Evolutionary conservation across 768 basidiomycete species (phyloP).

Genomic region (Gautieria morchelliformis): DNA sequence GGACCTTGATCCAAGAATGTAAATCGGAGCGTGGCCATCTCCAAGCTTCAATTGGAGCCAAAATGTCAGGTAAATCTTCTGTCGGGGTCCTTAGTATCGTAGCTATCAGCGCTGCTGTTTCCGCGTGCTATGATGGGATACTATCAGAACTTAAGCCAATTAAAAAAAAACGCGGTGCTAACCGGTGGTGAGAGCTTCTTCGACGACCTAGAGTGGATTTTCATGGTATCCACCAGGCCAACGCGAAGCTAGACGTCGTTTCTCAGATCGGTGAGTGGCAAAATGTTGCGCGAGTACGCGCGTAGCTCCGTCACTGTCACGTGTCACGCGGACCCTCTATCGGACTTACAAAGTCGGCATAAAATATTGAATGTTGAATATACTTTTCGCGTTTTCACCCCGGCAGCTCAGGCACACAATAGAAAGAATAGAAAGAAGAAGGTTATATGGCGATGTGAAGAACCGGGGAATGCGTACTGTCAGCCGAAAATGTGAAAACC

Average conservation of each 20-base stretch:
- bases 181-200: constrained; percentile 77
- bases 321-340: no score
- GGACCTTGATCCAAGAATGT: constrained; percentile 90
- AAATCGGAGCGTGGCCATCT: constrained; percentile 94
- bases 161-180: constrained; percentile 22
- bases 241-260: constrained; percentile 1
- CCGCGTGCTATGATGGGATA: constrained; percentile 46
- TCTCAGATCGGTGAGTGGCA: background rate
- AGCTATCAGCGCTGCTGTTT: constrained; percentile 71
- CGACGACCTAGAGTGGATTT: constrained; percentile 51
- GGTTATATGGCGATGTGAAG: no score
- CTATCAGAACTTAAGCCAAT: background rate
- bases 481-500: no score
- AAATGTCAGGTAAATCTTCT: constrained; percentile 59
- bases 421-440: no score
- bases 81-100: constrained; percentile 57
- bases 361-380: no score
- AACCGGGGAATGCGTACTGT: no score
- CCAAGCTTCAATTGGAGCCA: constrained; percentile 72
- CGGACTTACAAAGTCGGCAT: no score
- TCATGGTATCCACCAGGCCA: constrained; percentile 42
- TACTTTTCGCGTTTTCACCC: no score
- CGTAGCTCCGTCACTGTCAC: background rate
- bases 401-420: no score
- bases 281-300: constrained; percentile 3